A percentile compares a stretch with the other conserved stretches of the same genome.
phyloP scores from a whole-genome alignment of 306 rosid genomes.

The Bauhinia variegata region DNA sequence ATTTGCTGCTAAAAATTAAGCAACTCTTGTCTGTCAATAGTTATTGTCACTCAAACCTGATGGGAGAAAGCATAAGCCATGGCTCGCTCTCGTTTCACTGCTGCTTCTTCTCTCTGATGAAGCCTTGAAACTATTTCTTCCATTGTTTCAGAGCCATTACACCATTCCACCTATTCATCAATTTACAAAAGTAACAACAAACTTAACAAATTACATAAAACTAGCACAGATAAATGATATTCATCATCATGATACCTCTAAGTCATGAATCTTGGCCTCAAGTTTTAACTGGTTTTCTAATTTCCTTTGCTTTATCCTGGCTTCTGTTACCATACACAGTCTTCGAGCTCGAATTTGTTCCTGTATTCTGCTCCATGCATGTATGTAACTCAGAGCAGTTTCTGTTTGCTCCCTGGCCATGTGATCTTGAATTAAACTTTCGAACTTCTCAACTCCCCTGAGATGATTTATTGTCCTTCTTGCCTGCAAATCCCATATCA shows the following conservation, averaged over 20 bases:
- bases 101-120: constrained; percentile 77
- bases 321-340: constrained; percentile 69
- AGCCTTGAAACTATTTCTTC: constrained; percentile 73
- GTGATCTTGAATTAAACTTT: constrained; percentile 57
- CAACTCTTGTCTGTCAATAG: constrained; percentile 6
- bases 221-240: not conserved
- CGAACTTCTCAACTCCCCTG: constrained; percentile 50
- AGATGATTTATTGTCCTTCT: constrained; percentile 50
- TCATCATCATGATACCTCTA: constrained; percentile 60
- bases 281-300: constrained; percentile 67
- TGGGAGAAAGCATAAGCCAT: constrained; percentile 90
- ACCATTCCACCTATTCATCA: constrained; percentile 68
- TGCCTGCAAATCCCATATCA: constrained; percentile 43
- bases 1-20: not conserved
- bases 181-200: not conserved
- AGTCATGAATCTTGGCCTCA: constrained; percentile 73
- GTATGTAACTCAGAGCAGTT: constrained; percentile 62
- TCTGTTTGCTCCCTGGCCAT: constrained; percentile 55
- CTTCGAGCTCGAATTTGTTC: constrained; percentile 70
- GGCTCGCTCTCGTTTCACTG: constrained; percentile 68
- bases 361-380: constrained; percentile 78
- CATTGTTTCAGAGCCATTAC: constrained; percentile 77
- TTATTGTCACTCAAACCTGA: constrained; percentile 54
- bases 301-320: constrained; percentile 59
- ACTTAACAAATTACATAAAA: not conserved